Evolutionary conservation across 768 basidiomycete genomes (phyloP).

Genomic region (Lactarius psammicola): DNA sequence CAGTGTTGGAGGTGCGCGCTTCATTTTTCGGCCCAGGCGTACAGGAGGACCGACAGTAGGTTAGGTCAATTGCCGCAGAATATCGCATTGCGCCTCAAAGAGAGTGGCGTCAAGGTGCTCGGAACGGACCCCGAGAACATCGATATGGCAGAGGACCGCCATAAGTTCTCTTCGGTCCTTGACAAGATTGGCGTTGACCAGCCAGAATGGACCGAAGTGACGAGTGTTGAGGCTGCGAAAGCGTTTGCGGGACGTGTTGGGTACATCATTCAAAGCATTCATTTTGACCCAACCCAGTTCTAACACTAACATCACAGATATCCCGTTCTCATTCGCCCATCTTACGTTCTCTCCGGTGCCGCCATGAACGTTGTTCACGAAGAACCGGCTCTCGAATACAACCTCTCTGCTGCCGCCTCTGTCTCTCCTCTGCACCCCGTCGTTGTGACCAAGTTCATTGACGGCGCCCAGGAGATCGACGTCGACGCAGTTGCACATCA

Average conservation of each 20-base stretch:
- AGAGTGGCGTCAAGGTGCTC: conserved; percentile 87
- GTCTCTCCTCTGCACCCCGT: conserved; percentile 98
- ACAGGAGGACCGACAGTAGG: background rate
- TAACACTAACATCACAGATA: conserved; percentile 52
- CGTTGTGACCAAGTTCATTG: conserved; percentile 98
- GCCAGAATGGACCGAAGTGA: conserved; percentile 93
- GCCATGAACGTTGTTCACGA: conserved; percentile 99
- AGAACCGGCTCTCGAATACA: conserved; percentile 84
- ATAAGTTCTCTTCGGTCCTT: conserved; percentile 97
- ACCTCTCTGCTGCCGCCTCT: conserved; percentile 92
- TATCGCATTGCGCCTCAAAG: conserved; percentile 92
- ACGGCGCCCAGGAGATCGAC: conserved; percentile 96
- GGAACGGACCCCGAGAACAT: conserved; percentile 96
- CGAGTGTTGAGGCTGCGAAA: conserved; percentile 86
- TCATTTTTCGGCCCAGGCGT: background rate
- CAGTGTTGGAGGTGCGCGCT: conserved; percentile 85
- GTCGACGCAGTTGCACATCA: conserved; percentile 95
- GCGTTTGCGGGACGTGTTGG: conserved; percentile 84
- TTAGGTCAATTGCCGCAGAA: conserved; percentile 96
- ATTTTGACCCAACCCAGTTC: background rate
- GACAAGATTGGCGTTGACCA: conserved; percentile 96
- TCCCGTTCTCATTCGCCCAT: conserved; percentile 96
- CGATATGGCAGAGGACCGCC: conserved; percentile 96
- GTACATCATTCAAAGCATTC: conserved; percentile 40
- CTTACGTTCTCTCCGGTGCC: conserved; percentile 96